Evolutionary conservation across 2,329 filamentous ascomycete genomes (phyloP), one percentile per base, ranked within the genome.

Genomic region (Aspergillus fumigatiaffinis): DNA sequence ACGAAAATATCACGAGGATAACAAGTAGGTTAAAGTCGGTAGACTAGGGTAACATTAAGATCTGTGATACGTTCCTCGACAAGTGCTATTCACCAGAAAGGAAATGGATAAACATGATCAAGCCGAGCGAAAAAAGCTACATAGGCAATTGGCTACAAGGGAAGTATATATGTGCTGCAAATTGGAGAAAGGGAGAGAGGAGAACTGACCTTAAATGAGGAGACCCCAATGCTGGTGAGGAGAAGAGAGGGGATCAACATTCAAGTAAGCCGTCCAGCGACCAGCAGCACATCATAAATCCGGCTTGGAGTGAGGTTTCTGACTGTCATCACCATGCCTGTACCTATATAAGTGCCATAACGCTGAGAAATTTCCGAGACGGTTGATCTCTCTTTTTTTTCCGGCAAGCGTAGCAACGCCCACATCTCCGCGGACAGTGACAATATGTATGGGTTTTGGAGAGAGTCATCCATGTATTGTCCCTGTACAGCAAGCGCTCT

Each of bases 391-490:
- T 20, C 12, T 7, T 17, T 26, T 25, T 25, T 7, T 3, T 7
- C 5, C 32, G 0, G 14, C 14, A 5, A 26, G 21, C 23, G 8
- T 25, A 14, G 42, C 20, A 54, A 41, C 21, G n/a, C 17, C 46
- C 6, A 26, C 35, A 57, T 57, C 55, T 54, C 51, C 55, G 55
- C 55, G 55, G 55, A 53, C 49, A 35, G 23, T 3, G 21, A 7
- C 23, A 10, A 23, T 10, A 26, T 26, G 44, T 47, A 47, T 47
- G 44, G 12, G 44, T 8, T 23, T 23, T 26, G 9, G 44, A 47
- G 23, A 14, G 6, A 14, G 8, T 23, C 44, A 23, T 23, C 23
- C 10, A 21, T 26, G 44, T 47, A 51, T 51, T 51, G 28, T 7
- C 9, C 17, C 20, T 5, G 44, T 47, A 47, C 3, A 47, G 50